These are phyloP conservation scores for Eucalyptus tenuipes DNA, from an alignment of 345 rosid species.

Conservation along the genomic window DNA sequence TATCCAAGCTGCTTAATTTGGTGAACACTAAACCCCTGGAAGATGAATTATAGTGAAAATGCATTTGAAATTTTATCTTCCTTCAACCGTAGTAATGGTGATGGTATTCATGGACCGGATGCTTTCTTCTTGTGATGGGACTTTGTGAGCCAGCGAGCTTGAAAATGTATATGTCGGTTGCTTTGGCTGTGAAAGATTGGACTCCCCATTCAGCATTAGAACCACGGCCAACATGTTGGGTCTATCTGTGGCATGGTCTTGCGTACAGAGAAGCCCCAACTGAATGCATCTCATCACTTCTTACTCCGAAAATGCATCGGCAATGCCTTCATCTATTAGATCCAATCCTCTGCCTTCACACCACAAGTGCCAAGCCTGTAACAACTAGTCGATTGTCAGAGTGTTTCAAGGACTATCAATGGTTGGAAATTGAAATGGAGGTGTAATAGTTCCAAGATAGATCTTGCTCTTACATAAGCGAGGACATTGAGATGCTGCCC, in stretches of 20 bases:
- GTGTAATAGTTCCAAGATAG: background rate
- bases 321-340: background rate
- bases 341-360: background rate
- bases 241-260: background rate
- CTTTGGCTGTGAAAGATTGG: background rate
- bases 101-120: background rate
- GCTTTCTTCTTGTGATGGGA: background rate
- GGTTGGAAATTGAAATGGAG: background rate
- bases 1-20: too few relatives aligned
- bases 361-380: background rate
- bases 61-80: background rate
- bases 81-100: background rate
- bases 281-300: background rate
- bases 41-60: background rate
- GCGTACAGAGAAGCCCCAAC: background rate
- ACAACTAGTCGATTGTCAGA: background rate
- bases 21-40: background rate
- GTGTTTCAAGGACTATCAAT: background rate
- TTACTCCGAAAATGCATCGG: background rate
- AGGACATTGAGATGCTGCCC: slow-evolving; percentile 3
- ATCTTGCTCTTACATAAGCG: background rate
- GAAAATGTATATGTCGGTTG: background rate
- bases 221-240: background rate
- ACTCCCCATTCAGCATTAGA: background rate
- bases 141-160: background rate